Evolutionary conservation across 805 yeast species (phyloP).

Genomic region (Metschnikowia santaceciliae): DNA sequence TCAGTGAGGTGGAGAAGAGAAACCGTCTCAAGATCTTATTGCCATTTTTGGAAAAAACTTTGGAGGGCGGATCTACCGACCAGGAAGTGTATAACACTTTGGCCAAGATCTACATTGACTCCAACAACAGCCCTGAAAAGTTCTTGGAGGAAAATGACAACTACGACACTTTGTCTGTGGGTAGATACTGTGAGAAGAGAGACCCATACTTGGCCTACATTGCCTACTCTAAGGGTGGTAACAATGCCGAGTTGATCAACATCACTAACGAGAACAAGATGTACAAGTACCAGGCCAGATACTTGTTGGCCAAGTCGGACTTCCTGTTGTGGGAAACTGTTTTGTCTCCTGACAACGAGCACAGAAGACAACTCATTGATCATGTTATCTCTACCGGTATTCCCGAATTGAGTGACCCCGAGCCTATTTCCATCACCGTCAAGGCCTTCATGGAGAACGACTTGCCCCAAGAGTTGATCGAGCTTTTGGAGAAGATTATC

Average conservation of each 20-base stretch:
- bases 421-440: constrained; percentile 88
- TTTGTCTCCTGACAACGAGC: constrained; percentile 67
- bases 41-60: constrained; percentile 88
- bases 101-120: constrained; percentile 96
- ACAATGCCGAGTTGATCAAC: constrained; percentile 82
- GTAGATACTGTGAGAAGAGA: constrained; percentile 97
- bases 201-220: constrained; percentile 98
- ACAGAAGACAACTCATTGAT: constrained; percentile 88
- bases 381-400: constrained; percentile 95
- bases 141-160: constrained; percentile 86
- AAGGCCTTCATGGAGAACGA: constrained; percentile 96
- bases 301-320: constrained; percentile 85
- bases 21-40: constrained; percentile 85
- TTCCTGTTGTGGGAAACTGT: constrained; percentile 77
- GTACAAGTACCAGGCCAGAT: constrained; percentile 99
- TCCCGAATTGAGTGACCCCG: constrained; percentile 89
- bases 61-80: constrained; percentile 80
- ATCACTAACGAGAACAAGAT: constrained; percentile 96
- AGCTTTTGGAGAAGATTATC: constrained; percentile 90
- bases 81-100: constrained; percentile 90
- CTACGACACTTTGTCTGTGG: constrained; percentile 93
- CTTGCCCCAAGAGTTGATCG: constrained; percentile 88
- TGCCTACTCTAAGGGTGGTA: constrained; percentile 92
- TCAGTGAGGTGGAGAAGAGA: constrained; percentile 93
- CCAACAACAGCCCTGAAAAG: constrained; percentile 96